Base-by-base conservation (phyloP, 345 rosid genomes). In the Ricinus communis region DNA sequence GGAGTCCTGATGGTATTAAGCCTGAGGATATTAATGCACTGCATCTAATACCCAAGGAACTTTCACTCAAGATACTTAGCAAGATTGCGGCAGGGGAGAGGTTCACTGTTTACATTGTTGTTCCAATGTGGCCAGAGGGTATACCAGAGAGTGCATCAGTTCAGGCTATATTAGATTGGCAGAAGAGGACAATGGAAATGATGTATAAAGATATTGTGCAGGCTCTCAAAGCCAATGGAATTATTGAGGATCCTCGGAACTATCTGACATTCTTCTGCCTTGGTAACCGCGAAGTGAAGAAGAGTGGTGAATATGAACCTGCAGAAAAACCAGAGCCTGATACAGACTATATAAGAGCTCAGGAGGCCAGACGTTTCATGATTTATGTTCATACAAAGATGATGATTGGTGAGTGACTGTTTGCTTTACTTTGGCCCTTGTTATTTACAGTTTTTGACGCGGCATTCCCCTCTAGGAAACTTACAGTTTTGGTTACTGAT, bases 51-150 rank as follows among this genome's bases (percentile, higher is more conserved):
- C 99, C 99, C 2, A 95, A 88, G 86, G 99, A 95, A 75, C 90
- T 95, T 58, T 87, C 98, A 18, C 89, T 90, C 21, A 95, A 95
- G 88, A 92, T 95, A 54, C 91, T 88, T 57, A 92, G 94, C 82
- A 95, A 95, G 89, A 95, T 95, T 63, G 86, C 88, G 79, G 89
- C 88, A 1, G 93, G 90, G 68, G 98, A 95, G 80, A 84, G 80
- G 79, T 95, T 95, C 79, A 82, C 81, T 12, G 99, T 95, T 51
- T 95, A 90, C 72, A 85, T 88, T 11, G 96, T 95, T 53, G 88
- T 95, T 60, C 99, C 99, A 5, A 90, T 95, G 99, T 95, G 99
- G 98, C 99, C 99, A 3, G 99, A 95, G 88, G 99, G 99, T 27
- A 69, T 85, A 33, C 99, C 99, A 15, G 99, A 92, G 84, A 85